These are phyloP conservation scores for Pseudogymnoascus sp. DNA, from an alignment of 2,329 filamentous ascomycete genomes.

Conservation along the genomic window DNA sequence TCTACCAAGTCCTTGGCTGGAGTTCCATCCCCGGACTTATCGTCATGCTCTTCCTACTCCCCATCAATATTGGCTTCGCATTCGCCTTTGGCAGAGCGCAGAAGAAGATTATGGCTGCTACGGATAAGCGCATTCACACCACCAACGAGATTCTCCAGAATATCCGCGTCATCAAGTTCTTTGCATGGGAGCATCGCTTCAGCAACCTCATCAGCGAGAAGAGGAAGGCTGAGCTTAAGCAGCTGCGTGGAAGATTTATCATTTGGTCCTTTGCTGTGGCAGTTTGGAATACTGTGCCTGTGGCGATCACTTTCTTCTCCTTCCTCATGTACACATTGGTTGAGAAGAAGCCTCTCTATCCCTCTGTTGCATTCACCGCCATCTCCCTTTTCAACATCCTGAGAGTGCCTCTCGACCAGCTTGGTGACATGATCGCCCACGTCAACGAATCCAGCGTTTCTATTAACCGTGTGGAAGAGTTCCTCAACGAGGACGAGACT, in stretches of 20 bases:
- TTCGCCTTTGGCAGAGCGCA: conserved; percentile 78
- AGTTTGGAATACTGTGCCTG: conserved; percentile 91
- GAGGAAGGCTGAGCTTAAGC: conserved; percentile 66
- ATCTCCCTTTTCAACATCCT: conserved; percentile 93
- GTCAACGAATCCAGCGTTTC: conserved; percentile 97
- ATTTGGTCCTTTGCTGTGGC: conserved; percentile 88
- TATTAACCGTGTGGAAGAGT: conserved; percentile 91
- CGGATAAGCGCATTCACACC: conserved; percentile 89
- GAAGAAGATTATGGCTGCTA: conserved; percentile 84
- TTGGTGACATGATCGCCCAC: conserved; percentile 97
- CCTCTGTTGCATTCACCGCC: conserved; percentile 90
- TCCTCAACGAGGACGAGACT: conserved; percentile 86
- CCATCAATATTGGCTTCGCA: conserved; percentile 83
- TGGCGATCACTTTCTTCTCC: conserved; percentile 92
- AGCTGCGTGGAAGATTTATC: conserved; percentile 74
- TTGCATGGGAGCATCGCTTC: conserved; percentile 95
- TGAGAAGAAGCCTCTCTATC: conserved; percentile 80
- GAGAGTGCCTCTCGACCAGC: conserved; percentile 84
- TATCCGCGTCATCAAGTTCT: conserved; percentile 98
- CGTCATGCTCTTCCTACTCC: conserved; percentile 81
- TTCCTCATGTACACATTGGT: conserved; percentile 89
- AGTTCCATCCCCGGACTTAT: conserved; percentile 90
- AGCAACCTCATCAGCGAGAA: conserved; percentile 82
- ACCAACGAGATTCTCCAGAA: conserved; percentile 97
- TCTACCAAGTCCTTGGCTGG: conserved; percentile 84